These are phyloP conservation scores for Petunia secreta DNA, from an alignment of 257 asterid species.

Conservation along the genomic window DNA sequence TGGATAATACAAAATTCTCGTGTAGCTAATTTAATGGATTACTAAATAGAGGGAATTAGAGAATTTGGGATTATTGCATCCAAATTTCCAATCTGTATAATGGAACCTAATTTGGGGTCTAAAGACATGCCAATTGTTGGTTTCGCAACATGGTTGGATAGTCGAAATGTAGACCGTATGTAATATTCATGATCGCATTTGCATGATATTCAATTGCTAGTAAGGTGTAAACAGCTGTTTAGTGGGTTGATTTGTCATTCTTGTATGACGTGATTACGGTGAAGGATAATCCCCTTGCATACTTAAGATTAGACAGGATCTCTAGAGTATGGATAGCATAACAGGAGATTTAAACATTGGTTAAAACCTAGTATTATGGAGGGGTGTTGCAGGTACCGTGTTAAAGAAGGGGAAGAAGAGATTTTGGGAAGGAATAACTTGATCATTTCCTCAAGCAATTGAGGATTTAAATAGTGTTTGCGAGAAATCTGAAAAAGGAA, in stretches of 20 bases:
- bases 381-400: too few species aligned
- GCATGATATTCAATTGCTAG: not conserved
- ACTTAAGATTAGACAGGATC: too few species aligned
- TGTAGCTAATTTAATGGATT: not conserved
- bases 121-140: slow-evolving; percentile 5
- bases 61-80: not conserved
- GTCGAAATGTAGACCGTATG: not conserved
- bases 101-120: not conserved
- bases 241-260: not conserved
- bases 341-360: too few species aligned
- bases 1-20: slow-evolving; percentile 4
- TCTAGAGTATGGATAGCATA: too few species aligned
- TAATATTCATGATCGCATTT: not conserved
- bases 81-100: slow-evolving; percentile 7
- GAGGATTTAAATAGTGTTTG: too few species aligned
- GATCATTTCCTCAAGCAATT: too few species aligned
- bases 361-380: too few species aligned
- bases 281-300: not conserved
- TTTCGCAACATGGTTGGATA: not conserved
- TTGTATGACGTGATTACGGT: not conserved
- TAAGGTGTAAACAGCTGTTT: not conserved
- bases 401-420: too few species aligned
- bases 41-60: not conserved
- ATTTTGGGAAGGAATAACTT: too few species aligned
- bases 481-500: too few species aligned